Evolutionary conservation across 2,329 filamentous ascomycete genomes (phyloP).

Genomic region (Geosmithia flava): DNA sequence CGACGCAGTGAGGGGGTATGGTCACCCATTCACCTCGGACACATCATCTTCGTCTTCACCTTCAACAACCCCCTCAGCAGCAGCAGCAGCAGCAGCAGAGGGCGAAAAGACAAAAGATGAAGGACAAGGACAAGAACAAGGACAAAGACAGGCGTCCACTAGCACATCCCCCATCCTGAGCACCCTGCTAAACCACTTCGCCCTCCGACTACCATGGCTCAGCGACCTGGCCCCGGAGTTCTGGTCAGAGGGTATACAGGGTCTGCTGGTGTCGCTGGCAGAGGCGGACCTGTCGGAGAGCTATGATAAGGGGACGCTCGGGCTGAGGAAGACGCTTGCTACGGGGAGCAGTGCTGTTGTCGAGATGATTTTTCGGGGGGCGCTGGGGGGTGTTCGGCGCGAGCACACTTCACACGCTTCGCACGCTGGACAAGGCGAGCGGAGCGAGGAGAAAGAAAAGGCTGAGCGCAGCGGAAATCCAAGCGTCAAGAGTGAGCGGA

Average conservation of each 20-base stretch:
- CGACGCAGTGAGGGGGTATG: conserved; percentile 52
- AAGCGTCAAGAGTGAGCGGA: conserved; percentile 4
- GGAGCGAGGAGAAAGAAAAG: conserved; percentile 6
- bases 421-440: conserved; percentile 4
- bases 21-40: conserved; percentile 46
- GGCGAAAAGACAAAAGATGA: too few relatives aligned
- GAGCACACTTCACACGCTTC: background rate
- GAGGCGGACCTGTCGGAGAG: conserved; percentile 65
- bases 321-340: conserved; percentile 61
- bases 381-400: conserved; percentile 39
- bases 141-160: too few relatives aligned
- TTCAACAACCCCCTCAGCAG: too few relatives aligned
- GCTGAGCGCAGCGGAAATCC: background rate
- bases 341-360: conserved; percentile 59
- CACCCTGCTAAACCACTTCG: conserved; percentile 50
- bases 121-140: too few relatives aligned
- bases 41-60: too few relatives aligned
- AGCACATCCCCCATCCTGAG: conserved; percentile 56
- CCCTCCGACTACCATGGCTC: conserved; percentile 54
- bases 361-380: conserved; percentile 56
- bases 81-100: too few relatives aligned
- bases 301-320: conserved; percentile 67
- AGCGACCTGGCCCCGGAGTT: conserved; percentile 50
- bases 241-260: conserved; percentile 50
- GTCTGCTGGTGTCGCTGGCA: conserved; percentile 47